Evolutionary conservation across 2,329 filamentous ascomycete genomes (phyloP).

Genomic region (Pseudohalonectria lignicola): DNA sequence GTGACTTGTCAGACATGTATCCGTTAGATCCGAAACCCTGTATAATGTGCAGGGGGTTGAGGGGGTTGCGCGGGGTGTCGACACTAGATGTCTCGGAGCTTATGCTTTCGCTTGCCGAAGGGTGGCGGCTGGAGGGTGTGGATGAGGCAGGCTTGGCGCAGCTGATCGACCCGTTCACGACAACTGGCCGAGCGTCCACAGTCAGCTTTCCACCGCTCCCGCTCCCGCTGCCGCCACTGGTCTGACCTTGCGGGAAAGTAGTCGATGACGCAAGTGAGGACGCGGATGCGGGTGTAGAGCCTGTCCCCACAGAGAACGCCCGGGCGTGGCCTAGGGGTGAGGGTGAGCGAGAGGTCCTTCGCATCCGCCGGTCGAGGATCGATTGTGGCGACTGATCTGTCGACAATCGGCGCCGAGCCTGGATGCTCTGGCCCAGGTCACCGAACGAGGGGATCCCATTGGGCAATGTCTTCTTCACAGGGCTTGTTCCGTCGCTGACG

Average conservation of each 20-base stretch:
- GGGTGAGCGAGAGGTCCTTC: slow-evolving; percentile 41
- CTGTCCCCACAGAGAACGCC: slow-evolving; percentile 28
- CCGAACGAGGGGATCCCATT: slow-evolving; percentile 34
- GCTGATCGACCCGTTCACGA: slow-evolving; percentile 29
- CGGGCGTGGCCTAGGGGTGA: slow-evolving; percentile 42
- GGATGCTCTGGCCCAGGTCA: slow-evolving; percentile 28
- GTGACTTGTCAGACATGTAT: slow-evolving; percentile 3
- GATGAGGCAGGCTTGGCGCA: slow-evolving; percentile 15
- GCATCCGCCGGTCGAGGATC: slow-evolving; percentile 41
- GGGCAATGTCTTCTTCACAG: slow-evolving; percentile 12
- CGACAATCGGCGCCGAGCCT: slow-evolving; percentile 34
- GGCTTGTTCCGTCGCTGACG: slow-evolving; percentile 18
- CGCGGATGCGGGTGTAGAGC: slow-evolving; percentile 26
- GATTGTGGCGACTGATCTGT: slow-evolving; percentile 43
- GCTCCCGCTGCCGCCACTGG: slow-evolving; percentile 17
- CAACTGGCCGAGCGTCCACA: slow-evolving; percentile 22
- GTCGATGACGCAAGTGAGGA: slow-evolving; percentile 23
- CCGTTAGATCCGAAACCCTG: slow-evolving; percentile 17
- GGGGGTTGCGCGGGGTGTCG: no score
- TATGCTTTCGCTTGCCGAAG: slow-evolving; percentile 8
- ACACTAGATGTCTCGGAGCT: no score
- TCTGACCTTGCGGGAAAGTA: slow-evolving; percentile 20
- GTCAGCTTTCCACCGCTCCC: no score
- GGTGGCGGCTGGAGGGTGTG: slow-evolving; percentile 15
- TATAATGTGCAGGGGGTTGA: slow-evolving; percentile 24